Evolutionary conservation across 176 grass and related monocot species (phyloP).

Genomic region (Dactylis glomerata): DNA sequence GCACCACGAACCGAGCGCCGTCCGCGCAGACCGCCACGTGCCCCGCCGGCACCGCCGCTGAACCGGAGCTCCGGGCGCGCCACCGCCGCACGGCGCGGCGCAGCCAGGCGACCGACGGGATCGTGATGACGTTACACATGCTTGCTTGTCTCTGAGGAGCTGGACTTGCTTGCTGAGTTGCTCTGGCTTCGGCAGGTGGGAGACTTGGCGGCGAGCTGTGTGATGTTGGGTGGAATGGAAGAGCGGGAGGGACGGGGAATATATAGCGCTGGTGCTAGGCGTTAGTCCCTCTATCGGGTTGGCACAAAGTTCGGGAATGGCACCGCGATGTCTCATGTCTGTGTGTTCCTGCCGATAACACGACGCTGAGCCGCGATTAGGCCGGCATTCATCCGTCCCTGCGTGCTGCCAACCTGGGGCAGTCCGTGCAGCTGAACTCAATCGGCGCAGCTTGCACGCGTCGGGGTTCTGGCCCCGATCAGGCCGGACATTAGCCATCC

Average conservation of each 20-base stretch:
- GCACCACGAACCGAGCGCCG: no score
- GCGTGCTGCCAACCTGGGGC: neutral
- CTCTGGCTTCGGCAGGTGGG: neutral
- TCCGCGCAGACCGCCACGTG: no score
- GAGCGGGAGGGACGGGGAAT: neutral
- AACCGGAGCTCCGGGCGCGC: neutral
- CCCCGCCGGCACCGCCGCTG: neutral
- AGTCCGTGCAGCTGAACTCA: no score
- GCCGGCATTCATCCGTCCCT: neutral
- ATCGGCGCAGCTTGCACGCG: neutral
- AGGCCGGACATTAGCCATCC: neutral
- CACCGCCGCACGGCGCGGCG: neutral
- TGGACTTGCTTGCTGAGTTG: neutral
- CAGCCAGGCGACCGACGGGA: conserved; percentile 29
- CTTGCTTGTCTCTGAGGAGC: neutral
- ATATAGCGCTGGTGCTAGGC: no score
- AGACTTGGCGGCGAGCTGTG: neutral
- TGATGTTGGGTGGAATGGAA: neutral
- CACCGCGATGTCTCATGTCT: neutral
- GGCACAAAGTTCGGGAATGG: no score
- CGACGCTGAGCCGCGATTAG: neutral
- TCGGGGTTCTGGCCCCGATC: neutral
- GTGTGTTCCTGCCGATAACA: neutral
- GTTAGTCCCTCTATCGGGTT: no score
- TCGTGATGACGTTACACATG: conserved; percentile 40